phyloP scores from a whole-genome alignment of 2,329 filamentous ascomycete species.

The Ceratocystis destructans region DNA sequence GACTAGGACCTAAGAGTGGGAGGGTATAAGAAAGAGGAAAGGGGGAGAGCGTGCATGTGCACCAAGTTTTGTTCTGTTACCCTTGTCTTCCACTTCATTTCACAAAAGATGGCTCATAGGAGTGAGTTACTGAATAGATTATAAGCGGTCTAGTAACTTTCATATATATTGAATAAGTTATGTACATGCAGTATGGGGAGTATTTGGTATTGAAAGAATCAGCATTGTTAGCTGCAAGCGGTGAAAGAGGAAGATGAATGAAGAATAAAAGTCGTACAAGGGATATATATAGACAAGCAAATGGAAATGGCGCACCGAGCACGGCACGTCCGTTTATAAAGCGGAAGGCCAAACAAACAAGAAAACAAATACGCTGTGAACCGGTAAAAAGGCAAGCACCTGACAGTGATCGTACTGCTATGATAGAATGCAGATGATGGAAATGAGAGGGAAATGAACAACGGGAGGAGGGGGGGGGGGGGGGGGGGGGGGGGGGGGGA shows the following conservation, averaged over 20 bases:
- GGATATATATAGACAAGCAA: constrained; percentile 3
- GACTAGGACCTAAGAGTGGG: constrained; percentile 12
- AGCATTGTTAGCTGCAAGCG: neutral
- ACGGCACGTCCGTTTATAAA: neutral
- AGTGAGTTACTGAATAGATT: neutral
- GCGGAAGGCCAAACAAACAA: neutral
- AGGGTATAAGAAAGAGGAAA: neutral
- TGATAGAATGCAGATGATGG: neutral
- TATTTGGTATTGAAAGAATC: neutral
- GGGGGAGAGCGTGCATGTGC: neutral
- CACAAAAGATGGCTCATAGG: too few species aligned
- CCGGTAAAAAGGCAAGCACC: neutral
- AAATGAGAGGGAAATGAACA: neutral
- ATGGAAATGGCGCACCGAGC: neutral
- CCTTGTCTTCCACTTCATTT: neutral
- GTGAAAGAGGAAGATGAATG: neutral
- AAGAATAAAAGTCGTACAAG: neutral
- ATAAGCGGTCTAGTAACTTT: neutral
- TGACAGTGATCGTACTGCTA: neutral
- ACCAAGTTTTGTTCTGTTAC: neutral
- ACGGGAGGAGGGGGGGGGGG: neutral
- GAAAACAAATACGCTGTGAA: constrained; percentile 2
- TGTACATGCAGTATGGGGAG: neutral
- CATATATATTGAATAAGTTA: neutral
- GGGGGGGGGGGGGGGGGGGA: neutral